Base-by-base conservation (phyloP, 352 stramenopile species). In the Pythium utonaiense region DNA sequence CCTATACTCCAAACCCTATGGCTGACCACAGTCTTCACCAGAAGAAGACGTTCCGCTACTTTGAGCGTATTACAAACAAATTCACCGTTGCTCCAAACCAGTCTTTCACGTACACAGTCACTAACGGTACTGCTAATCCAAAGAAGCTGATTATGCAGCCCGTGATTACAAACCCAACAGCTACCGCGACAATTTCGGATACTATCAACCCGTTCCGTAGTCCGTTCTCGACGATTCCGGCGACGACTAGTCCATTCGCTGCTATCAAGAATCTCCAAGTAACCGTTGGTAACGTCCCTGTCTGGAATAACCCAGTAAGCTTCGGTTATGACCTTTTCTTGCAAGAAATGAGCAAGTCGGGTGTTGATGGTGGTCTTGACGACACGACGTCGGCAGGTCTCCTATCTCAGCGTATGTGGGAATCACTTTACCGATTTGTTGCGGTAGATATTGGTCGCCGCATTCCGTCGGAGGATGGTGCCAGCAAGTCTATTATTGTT, bases 311-410 rank as follows among this genome's bases (percentile, higher is more conserved):
- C 36, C 45, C 60, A 40, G 44, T 67, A 40, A 62, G 44, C 48
- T 71, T 71, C 50, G 64, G 64, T 27, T 71, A 71, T 60, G 64
- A 71, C 40, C 41, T 71, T 10, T 71, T 64, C 33, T 53, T 67
- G 19, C 64, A 71, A 34, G 64, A 71, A 50, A 71, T 71, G 64
- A 36, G 17, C 0, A 48, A 57, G n/a, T 71, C 64, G 38, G 64
- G 64, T 41, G 21, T 63, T 61, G 58, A 71, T 54, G 64, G 64
- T 34, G 57, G 57, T 21, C 53, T 71, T 45, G 58, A 71, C 41
- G 58, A 71, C 52, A 22, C 44, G 4, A 67, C 53, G 0, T 54
- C 51, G 6, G 41, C 30, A 21, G 64, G 64, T 42, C 40, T 71
- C 10, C 53, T 67, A 28, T 54, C 25, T 10, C 64, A 71, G 28